Evolutionary conservation across 2,329 filamentous ascomycete species (phyloP), one percentile per base, ranked within the genome.

Genomic region (Ophiostoma quercus): DNA sequence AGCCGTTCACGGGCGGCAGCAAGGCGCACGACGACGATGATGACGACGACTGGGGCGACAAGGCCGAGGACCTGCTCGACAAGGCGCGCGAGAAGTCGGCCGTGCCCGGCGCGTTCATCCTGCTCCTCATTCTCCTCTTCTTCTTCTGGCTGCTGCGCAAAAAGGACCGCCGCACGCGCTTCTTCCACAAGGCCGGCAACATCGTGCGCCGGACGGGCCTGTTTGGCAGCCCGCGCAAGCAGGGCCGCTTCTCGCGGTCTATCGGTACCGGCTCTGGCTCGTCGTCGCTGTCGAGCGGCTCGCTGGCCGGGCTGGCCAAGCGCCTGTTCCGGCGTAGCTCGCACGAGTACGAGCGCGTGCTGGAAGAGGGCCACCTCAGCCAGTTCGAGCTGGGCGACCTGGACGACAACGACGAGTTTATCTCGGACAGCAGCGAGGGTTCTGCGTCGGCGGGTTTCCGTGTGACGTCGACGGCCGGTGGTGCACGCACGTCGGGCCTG

Each of bases 351-450:
- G 94, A 97, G 77, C 88, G 92, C 39, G 90, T 97, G 2, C 80
- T 96, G 68, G 93, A 97, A 79, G 91, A 94, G 74, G 93, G 91
- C 14, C 86, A 87, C 25, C 22, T 25, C 12, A 81, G 86, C 69
- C 90, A 92, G 60, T 94, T 96, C 76, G 94, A 97, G 77, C 85
- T 97, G 1, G 87, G 85, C 37, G 88, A 88, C 19, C 80, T 87
- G 9, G 86, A 88, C 39, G 88, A 87, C 1, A 51, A 89, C 67
- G 87, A 88, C 70, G 87, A 88, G 70, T 87, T 89, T 0, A 82
- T 84, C 74, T 89, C 88, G 0, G 88, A 91, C 75, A 84, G 84
- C 72, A 87, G 84, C 72, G 84, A 87, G 43, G 82, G 81, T 1
- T 39, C 66, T 14, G 60, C 67, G 1, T 32, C 66, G 9, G 60